Conservation (phyloP, 1,284 basidiomycete species). For the Psilocybe mexicana region DNA sequence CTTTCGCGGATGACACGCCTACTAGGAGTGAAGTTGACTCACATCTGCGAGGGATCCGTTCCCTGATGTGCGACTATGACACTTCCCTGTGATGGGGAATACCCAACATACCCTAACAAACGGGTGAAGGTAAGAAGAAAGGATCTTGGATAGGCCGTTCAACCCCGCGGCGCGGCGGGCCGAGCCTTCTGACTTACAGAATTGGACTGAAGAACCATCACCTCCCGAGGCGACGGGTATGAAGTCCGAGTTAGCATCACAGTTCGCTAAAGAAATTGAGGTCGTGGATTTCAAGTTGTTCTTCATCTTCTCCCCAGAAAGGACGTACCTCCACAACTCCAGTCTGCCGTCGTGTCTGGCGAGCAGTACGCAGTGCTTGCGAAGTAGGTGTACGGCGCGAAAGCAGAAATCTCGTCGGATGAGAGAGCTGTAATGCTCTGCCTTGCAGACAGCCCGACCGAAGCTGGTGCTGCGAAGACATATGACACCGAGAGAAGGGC, state of each 20-base stretch:
- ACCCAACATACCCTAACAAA: slow-evolving; percentile 47
- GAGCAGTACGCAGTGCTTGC: slow-evolving; percentile 35
- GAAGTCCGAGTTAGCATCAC: slow-evolving; percentile 37
- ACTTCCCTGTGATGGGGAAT: slow-evolving; percentile 37
- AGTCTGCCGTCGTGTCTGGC: slow-evolving; percentile 28
- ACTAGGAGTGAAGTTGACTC: slow-evolving; percentile 13
- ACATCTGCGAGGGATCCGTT: slow-evolving; percentile 49
- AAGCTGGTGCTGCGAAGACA: slow-evolving; percentile 18
- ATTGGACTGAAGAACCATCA: slow-evolving; percentile 38
- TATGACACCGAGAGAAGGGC: slow-evolving; percentile 14
- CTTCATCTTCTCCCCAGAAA: not conserved
- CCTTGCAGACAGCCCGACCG: slow-evolving; percentile 19
- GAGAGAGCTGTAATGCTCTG: slow-evolving; percentile 29
- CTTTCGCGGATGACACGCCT: too few relatives aligned
- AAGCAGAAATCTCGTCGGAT: slow-evolving; percentile 27
- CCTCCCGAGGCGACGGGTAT: slow-evolving; percentile 42
- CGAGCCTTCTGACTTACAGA: slow-evolving; percentile 24
- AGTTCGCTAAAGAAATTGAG: slow-evolving; percentile 28
- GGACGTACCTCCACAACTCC: slow-evolving; percentile 33
- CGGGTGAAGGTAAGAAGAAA: not conserved
- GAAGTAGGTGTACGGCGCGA: slow-evolving; percentile 34
- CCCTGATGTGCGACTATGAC: slow-evolving; percentile 55
- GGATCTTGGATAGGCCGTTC: not conserved
- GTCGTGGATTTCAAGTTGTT: not conserved
- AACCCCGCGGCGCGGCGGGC: too few relatives aligned